Conservation (phyloP, 495 filamentous ascomycete genomes). For the Penicillium daleae region DNA sequence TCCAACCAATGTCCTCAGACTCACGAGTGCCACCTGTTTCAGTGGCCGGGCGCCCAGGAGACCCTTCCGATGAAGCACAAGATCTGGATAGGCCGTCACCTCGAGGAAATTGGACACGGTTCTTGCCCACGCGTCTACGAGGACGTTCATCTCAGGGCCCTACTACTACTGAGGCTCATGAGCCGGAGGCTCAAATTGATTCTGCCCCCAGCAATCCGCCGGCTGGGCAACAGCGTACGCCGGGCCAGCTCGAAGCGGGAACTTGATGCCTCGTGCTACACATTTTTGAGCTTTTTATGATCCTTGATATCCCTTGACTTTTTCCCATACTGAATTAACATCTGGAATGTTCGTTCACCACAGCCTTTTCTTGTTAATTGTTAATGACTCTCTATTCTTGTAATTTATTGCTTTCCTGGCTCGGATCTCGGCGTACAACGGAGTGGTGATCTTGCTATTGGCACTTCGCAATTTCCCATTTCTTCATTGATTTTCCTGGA, state of each 20-base stretch:
- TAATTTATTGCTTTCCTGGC: slow-evolving; percentile 24
- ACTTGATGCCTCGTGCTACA: slow-evolving; percentile 6
- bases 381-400: slow-evolving; percentile 28
- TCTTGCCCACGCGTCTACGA: slow-evolving; percentile 28
- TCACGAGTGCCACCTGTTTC: neutral
- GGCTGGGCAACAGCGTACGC: slow-evolving; percentile 27
- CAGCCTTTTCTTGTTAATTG: slow-evolving; percentile 21
- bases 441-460: neutral
- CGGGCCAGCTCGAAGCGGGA: slow-evolving; percentile 43
- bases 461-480: slow-evolving; percentile 6
- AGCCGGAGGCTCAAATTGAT: neutral
- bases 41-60: neutral
- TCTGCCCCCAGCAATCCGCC: neutral
- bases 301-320: slow-evolving; percentile 16
- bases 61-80: neutral
- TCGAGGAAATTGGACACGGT: slow-evolving; percentile 22
- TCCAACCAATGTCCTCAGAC: slow-evolving; percentile 11
- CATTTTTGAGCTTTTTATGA: neutral
- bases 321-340: slow-evolving; percentile 25
- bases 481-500: neutral
- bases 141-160: slow-evolving; percentile 4
- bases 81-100: neutral
- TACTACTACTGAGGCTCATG: neutral
- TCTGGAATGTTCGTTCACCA: slow-evolving; percentile 38
- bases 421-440: slow-evolving; percentile 5